Percentiles rank a stretch among this genome's conserved stretches.
phyloP scores from a whole-genome alignment of 352 stramenopile species.

The Paralagenidium karlingii region DNA sequence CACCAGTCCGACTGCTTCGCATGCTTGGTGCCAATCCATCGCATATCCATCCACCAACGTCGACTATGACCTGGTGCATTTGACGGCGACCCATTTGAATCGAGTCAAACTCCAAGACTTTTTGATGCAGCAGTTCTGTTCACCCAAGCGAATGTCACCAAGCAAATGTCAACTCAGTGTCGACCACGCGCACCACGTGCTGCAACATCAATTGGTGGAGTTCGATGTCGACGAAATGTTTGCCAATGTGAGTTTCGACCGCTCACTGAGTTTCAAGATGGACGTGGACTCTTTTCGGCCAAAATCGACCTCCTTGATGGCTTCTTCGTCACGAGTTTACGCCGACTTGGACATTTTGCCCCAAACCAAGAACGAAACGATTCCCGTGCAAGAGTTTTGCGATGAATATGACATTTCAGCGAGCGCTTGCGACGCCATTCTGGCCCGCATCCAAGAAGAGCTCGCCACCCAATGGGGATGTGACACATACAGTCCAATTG shows the following conservation, averaged over 20 bases:
- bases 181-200: constrained; percentile 13
- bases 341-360: too few relatives aligned
- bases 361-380: constrained; percentile 2
- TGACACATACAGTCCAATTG: too few relatives aligned
- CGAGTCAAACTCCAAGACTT: constrained; percentile 9
- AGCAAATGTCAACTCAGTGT: constrained; percentile 7
- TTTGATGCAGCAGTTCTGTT: constrained; percentile 6
- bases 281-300: not conserved
- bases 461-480: too few relatives aligned
- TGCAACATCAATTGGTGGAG: constrained; percentile 28
- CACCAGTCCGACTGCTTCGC: too few relatives aligned
- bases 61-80: constrained; percentile 16
- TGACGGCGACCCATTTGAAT: constrained; percentile 26
- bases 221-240: constrained; percentile 25
- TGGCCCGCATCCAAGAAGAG: too few relatives aligned
- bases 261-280: constrained; percentile 28
- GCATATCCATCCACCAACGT: constrained; percentile 15
- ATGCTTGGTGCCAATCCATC: too few relatives aligned
- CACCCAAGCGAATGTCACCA: not conserved
- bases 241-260: constrained; percentile 48
- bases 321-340: too few relatives aligned
- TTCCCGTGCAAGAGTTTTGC: constrained; percentile 1
- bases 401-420: not conserved
- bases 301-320: too few relatives aligned
- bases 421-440: too few relatives aligned